Percentiles rank a stretch among this genome's conserved stretches.
Evolutionary conservation across 257 asterid species (phyloP).

Genomic region (Nicotiana attenuata): DNA sequence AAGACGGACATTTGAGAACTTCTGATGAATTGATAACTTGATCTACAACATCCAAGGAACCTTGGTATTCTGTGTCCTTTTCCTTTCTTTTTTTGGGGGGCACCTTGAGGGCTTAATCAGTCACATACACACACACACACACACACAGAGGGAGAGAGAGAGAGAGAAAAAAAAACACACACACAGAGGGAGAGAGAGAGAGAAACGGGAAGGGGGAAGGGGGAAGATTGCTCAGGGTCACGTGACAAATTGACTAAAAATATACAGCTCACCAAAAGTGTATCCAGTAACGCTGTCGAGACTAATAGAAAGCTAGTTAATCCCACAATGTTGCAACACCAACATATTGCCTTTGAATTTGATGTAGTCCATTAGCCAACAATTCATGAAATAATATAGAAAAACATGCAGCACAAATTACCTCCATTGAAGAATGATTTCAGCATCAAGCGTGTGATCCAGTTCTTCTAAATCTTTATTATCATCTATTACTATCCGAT

Average conservation of each 20-base stretch:
- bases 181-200: not conserved
- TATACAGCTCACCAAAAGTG: not conserved
- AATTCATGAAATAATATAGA: not conserved
- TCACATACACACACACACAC: not conserved
- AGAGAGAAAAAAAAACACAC: not conserved
- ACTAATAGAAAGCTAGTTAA: not conserved
- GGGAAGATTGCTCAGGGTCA: not conserved
- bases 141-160: not conserved
- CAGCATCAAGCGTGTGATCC: constrained; percentile 84
- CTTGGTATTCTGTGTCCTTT: not conserved
- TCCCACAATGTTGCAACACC: not conserved
- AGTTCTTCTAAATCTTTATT: constrained; percentile 74
- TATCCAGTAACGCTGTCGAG: not conserved
- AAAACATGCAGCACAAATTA: constrained; percentile 17
- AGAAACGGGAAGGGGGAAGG: too few relatives aligned
- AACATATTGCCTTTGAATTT: not conserved
- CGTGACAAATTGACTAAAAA: not conserved
- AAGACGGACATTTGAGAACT: not conserved
- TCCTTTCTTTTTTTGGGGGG: too few relatives aligned
- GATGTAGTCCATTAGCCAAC: not conserved
- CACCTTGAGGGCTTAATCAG: not conserved
- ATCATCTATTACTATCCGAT: constrained; percentile 62
- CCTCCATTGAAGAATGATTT: constrained; percentile 96
- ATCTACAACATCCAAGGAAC: not conserved
- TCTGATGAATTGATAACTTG: not conserved